A percentile compares a stretch with the other conserved stretches of the same genome.
These are phyloP conservation scores for Pseudevernia furfuracea DNA, from an alignment of 495 filamentous ascomycete genomes.

Conservation along the genomic window DNA sequence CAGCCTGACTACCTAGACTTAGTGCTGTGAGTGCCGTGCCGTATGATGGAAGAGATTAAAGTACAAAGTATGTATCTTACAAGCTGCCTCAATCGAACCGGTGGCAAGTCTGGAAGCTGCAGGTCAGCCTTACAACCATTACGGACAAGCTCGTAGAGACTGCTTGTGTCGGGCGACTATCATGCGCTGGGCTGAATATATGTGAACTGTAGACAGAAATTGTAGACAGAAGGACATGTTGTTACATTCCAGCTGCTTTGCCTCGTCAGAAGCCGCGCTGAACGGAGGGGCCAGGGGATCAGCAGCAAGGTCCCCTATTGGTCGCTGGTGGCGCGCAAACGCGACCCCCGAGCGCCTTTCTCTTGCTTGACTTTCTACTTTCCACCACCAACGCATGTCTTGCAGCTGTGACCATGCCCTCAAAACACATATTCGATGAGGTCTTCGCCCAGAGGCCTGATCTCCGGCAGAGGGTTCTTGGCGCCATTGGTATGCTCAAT, in stretches of 20 bases:
- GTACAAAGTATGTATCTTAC: no score
- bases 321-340: conserved; percentile 15
- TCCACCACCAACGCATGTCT: not conserved
- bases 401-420: not conserved
- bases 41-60: no score
- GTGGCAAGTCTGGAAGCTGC: not conserved
- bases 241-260: not conserved
- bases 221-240: not conserved
- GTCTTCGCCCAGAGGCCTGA: conserved; percentile 18
- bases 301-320: not conserved
- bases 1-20: not conserved
- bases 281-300: not conserved
- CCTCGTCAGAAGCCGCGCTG: not conserved
- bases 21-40: not conserved
- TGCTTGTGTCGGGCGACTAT: not conserved
- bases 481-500: conserved; percentile 9
- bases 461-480: conserved; percentile 9
- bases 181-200: not conserved
- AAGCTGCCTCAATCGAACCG: not conserved
- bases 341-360: not conserved
- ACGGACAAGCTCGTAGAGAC: not conserved
- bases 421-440: conserved; percentile 4
- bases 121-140: not conserved
- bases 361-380: not conserved
- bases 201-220: not conserved